phyloP scores from a whole-genome alignment of 768 basidiomycete species.

The Phaffia tasmanica region DNA sequence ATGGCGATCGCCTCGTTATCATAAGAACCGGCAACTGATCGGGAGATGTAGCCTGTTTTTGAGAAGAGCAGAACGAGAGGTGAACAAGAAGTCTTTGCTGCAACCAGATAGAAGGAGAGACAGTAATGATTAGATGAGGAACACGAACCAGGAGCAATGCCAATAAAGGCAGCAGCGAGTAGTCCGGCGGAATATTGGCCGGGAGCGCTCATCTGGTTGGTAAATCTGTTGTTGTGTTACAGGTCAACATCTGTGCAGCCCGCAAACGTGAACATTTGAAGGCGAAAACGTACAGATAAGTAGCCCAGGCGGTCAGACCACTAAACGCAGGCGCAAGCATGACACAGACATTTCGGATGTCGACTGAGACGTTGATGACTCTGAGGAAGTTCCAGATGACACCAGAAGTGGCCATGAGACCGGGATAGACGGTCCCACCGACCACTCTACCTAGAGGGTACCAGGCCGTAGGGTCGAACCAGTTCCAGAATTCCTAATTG shows the following conservation, averaged over 20 bases:
- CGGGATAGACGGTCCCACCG: constrained; percentile 96
- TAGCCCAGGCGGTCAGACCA: constrained; percentile 90
- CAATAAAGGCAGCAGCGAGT: constrained; percentile 95
- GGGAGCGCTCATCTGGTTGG: constrained; percentile 89
- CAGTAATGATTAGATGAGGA: not conserved
- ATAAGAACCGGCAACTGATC: constrained; percentile 97
- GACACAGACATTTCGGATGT: constrained; percentile 94
- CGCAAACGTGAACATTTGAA: not conserved
- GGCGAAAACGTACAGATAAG: constrained; percentile 66
- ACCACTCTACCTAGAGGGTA: constrained; percentile 97
- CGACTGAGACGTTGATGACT: constrained; percentile 82
- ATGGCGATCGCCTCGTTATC: constrained; percentile 99
- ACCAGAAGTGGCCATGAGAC: constrained; percentile 94
- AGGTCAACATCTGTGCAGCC: not conserved
- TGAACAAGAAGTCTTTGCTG: too few species aligned
- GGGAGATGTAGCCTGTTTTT: constrained; percentile 74
- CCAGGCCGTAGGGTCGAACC: constrained; percentile 99
- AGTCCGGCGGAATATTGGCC: constrained; percentile 61
- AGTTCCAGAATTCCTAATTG: constrained; percentile 95
- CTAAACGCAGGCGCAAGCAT: constrained; percentile 94
- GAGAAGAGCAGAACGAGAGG: not conserved
- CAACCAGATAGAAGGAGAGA: not conserved
- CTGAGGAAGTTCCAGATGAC: constrained; percentile 89
- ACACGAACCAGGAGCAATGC: constrained; percentile 63
- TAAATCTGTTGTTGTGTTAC: constrained; percentile 53